Evolutionary conservation across 306 rosid species (phyloP).

Genomic region (Benincasa hispida): DNA sequence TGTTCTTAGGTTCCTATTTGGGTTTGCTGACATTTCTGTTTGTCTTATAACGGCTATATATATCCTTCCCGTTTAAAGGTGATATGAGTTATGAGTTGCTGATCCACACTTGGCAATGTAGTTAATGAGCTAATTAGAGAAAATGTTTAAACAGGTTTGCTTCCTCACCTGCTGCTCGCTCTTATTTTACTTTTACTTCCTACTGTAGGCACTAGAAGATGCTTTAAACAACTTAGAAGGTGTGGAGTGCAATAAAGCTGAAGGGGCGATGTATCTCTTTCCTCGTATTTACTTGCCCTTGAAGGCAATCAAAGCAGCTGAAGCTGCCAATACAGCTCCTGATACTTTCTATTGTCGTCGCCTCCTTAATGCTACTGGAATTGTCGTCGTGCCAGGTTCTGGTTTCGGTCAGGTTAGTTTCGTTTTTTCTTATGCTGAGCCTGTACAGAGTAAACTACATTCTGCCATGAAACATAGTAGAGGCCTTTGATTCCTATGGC

Average conservation of each 20-base stretch:
- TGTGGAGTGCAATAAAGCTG: conserved; percentile 77
- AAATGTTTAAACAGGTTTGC: neutral
- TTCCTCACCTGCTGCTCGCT: neutral
- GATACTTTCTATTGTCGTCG: conserved; percentile 64
- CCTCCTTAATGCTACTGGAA: conserved; percentile 74
- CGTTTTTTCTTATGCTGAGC: neutral
- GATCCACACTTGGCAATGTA: neutral
- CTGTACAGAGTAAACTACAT: neutral
- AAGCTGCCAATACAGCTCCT: conserved; percentile 44
- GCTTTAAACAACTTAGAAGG: conserved; percentile 71
- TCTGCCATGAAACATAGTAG: neutral
- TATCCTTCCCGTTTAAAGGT: too few species aligned
- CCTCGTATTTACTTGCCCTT: conserved; percentile 48
- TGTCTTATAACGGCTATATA: too few species aligned
- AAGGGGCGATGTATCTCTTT: conserved; percentile 89
- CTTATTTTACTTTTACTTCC: neutral
- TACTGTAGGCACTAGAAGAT: conserved; percentile 50
- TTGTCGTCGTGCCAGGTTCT: conserved; percentile 84
- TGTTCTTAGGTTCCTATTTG: neutral
- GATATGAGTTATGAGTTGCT: neutral
- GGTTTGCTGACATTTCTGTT: neutral
- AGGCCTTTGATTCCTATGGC: neutral
- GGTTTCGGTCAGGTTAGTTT: conserved; percentile 84
- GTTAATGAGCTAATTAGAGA: neutral
- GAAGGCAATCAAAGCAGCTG: conserved; percentile 79